Conservation (phyloP, 2,329 filamentous ascomycete species). For the Sporothrix luriei region DNA sequence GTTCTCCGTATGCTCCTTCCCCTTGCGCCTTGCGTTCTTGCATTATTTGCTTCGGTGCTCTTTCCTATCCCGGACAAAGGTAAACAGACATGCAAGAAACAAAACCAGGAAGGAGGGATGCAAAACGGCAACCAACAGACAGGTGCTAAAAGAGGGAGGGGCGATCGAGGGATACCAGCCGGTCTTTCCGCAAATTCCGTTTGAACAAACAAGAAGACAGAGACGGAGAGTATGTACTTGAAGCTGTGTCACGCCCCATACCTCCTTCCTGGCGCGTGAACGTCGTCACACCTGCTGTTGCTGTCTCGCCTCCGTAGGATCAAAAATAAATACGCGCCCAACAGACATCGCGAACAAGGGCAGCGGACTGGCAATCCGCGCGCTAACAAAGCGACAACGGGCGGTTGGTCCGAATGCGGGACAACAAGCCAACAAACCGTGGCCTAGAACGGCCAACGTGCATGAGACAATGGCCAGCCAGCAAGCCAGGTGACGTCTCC, state of each 20-base stretch:
- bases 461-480: background rate
- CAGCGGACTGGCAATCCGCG: background rate
- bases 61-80: background rate
- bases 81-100: background rate
- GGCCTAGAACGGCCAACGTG: background rate
- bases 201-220: too few species aligned
- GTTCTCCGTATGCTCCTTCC: background rate
- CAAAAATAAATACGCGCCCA: background rate
- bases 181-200: background rate
- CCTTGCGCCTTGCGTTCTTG: constrained; percentile 3
- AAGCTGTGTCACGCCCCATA: background rate
- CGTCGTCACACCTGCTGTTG: background rate
- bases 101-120: constrained; percentile 10
- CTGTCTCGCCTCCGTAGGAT: background rate
- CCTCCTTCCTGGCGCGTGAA: background rate
- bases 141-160: constrained; percentile 8
- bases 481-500: background rate
- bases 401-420: constrained; percentile 28
- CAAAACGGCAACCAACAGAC: constrained; percentile 9
- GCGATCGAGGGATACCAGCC: constrained; percentile 15
- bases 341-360: constrained; percentile 1
- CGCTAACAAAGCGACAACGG: constrained; percentile 14
- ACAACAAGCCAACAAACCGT: constrained; percentile 11
- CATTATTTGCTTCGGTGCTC: background rate
- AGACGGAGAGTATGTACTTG: too few species aligned